Percentiles rank a stretch among this genome's conserved stretches.
Evolutionary conservation across 2,329 filamentous ascomycete genomes (phyloP).

Genomic region (Penicillium aurantiogriseum): DNA sequence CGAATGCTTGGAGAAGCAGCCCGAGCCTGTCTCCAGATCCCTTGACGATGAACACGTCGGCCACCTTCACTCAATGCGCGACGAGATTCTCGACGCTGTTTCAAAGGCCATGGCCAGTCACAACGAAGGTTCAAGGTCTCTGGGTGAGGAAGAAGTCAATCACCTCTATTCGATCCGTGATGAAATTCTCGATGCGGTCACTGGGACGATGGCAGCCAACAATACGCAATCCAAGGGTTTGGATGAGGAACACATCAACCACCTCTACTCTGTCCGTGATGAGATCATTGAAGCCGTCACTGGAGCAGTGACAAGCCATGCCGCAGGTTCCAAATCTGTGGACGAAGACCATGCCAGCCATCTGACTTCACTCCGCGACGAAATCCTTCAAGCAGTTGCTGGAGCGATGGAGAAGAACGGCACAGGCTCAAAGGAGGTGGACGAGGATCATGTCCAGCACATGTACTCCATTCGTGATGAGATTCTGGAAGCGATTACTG

Average conservation of each 20-base stretch:
- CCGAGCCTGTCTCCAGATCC: conserved; percentile 51
- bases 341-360: conserved; percentile 22
- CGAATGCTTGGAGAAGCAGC: conserved; percentile 75
- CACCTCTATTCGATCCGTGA: conserved; percentile 29
- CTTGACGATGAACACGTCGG: conserved; percentile 26
- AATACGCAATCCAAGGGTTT: conserved; percentile 18
- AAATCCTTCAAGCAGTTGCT: conserved; percentile 32
- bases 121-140: conserved; percentile 16
- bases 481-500: conserved; percentile 59
- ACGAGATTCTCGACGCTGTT: conserved; percentile 34
- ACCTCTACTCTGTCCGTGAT: conserved; percentile 28
- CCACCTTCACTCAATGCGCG: conserved; percentile 31
- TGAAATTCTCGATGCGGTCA: conserved; percentile 33
- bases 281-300: conserved; percentile 34
- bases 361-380: conserved; percentile 28
- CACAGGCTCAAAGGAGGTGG: conserved; percentile 17
- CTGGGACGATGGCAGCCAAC: conserved; percentile 25
- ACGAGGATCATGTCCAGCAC: conserved; percentile 10
- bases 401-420: conserved; percentile 25
- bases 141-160: conserved; percentile 24
- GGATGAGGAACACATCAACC: conserved; percentile 23
- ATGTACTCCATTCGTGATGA: conserved; percentile 47
- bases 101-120: conserved; percentile 27
- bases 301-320: conserved; percentile 26
- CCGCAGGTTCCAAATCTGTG: conserved; percentile 14